Evolutionary conservation across 495 filamentous ascomycete species (phyloP).

Genomic region (Talaromyces wortmannii): DNA sequence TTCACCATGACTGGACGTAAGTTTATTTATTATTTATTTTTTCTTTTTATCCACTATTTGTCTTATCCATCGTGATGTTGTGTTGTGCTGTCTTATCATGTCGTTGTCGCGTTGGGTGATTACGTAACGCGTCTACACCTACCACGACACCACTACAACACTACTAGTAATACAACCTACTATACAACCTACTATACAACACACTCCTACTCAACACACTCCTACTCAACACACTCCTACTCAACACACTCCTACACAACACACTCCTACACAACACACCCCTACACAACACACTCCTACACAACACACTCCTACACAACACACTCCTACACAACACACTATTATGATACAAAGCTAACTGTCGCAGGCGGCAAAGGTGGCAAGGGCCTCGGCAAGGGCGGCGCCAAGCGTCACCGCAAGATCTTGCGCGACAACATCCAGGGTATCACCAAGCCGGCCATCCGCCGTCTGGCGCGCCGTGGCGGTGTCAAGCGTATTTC

Average conservation of each 20-base stretch:
- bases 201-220: no score
- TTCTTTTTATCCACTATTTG: constrained; percentile 7
- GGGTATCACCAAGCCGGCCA: constrained; percentile 67
- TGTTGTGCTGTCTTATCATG: constrained; percentile 18
- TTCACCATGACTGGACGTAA: constrained; percentile 87
- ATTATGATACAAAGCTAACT: neutral
- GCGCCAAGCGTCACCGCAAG: constrained; percentile 98
- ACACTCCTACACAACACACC: no score
- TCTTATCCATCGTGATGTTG: constrained; percentile 10
- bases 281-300: no score
- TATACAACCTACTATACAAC: no score
- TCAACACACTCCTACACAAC: no score
- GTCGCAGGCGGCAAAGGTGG: constrained; percentile 81
- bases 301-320: no score
- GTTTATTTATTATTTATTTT: constrained; percentile 30
- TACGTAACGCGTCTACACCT: constrained; percentile 14
- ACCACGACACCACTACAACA: neutral
- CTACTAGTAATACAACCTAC: no score
- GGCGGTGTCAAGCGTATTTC: constrained; percentile 62
- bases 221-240: no score
- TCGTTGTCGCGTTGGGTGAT: constrained; percentile 12
- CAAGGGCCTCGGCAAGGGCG: constrained; percentile 79
- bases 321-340: neutral
- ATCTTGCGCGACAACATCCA: constrained; percentile 99
- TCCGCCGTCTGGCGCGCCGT: constrained; percentile 59